Conservation (phyloP, 805 yeast species). For the Blastobotrys robertii region DNA sequence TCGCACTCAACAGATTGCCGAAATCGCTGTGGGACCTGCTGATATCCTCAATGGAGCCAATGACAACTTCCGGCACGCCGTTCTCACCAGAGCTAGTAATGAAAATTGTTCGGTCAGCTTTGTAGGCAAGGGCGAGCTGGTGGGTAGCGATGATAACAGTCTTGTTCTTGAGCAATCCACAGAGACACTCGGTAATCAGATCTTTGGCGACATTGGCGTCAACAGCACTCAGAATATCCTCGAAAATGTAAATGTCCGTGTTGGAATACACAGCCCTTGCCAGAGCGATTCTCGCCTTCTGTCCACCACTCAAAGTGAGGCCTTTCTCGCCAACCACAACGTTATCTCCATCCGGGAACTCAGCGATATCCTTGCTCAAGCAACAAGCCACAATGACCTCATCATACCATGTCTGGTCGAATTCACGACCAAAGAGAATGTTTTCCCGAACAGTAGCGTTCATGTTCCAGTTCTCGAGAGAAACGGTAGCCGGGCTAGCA, state of each 20-base stretch:
- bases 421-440: conserved; percentile 56
- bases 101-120: conserved; percentile 62
- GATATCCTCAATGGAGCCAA: conserved; percentile 54
- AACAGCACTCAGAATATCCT: conserved; percentile 81
- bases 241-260: conserved; percentile 57
- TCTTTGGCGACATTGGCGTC: conserved; percentile 79
- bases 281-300: conserved; percentile 73
- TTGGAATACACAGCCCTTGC: conserved; percentile 74
- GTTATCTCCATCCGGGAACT: conserved; percentile 62
- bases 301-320: conserved; percentile 83
- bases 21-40: conserved; percentile 37
- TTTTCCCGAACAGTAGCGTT: conserved; percentile 70
- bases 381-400: conserved; percentile 55
- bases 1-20: conserved; percentile 29
- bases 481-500: conserved; percentile 43
- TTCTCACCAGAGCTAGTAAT: conserved; percentile 46
- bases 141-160: conserved; percentile 80
- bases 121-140: conserved; percentile 59
- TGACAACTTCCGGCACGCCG: conserved; percentile 27
- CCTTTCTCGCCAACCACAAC: conserved; percentile 90
- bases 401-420: conserved; percentile 41
- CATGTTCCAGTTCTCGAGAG: conserved; percentile 77
- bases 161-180: conserved; percentile 44
- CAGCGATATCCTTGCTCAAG: conserved; percentile 52
- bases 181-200: conserved; percentile 59